Conservation (phyloP, 1,284 basidiomycete species). For the Caloboletus firmus region DNA sequence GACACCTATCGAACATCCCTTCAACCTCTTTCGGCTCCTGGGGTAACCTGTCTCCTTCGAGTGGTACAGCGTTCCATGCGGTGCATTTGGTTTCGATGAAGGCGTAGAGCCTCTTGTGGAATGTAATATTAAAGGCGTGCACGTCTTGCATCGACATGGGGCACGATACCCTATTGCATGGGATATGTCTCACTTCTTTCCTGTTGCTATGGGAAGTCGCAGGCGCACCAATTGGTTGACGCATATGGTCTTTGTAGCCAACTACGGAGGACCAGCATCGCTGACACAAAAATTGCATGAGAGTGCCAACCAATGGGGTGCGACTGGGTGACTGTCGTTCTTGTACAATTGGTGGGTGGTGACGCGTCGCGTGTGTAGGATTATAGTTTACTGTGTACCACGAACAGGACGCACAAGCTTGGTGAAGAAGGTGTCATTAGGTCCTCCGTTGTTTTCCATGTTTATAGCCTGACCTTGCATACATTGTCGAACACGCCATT, state of each 20-base stretch:
- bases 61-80: constrained; percentile 75
- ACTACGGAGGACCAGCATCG: constrained; percentile 65
- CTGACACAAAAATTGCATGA: constrained; percentile 60
- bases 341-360: constrained; percentile 69
- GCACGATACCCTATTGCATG: constrained; percentile 78
- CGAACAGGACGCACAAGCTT: constrained; percentile 71
- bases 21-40: constrained; percentile 73
- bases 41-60: constrained; percentile 85
- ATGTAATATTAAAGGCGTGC: constrained; percentile 71
- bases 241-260: constrained; percentile 40
- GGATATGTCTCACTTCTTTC: constrained; percentile 44
- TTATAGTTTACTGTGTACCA: background rate
- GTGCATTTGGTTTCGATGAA: constrained; percentile 72
- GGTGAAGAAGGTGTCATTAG: constrained; percentile 65
- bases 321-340: constrained; percentile 64
- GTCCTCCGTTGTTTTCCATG: background rate
- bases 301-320: constrained; percentile 56
- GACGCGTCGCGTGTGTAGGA: background rate
- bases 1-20: constrained; percentile 33
- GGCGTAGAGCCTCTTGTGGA: constrained; percentile 66
- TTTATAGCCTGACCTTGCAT: constrained; percentile 1
- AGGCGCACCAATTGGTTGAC: background rate
- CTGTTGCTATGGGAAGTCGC: background rate
- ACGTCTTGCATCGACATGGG: constrained; percentile 78
- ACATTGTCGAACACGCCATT: background rate